Evolutionary conservation across 805 yeast species (phyloP).

Genomic region (Yamadazyma philogaea): DNA sequence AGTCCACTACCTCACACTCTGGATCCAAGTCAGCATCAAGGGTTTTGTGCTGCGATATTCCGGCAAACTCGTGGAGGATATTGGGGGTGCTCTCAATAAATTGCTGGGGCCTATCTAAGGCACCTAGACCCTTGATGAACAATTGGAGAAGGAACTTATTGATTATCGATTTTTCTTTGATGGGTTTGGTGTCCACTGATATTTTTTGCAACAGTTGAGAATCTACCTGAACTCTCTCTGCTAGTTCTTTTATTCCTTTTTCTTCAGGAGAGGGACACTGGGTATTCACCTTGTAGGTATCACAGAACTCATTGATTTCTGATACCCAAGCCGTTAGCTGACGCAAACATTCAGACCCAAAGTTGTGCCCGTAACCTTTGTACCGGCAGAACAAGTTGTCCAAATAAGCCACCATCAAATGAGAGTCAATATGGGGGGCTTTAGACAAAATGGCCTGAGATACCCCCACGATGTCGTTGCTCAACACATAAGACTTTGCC

Average conservation of each 20-base stretch:
- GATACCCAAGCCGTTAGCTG: constrained; percentile 35
- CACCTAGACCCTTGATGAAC: constrained; percentile 29
- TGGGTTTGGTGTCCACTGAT: neutral
- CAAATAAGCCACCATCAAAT: constrained; percentile 27
- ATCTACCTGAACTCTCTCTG: neutral
- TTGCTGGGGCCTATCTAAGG: constrained; percentile 30
- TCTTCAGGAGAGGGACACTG: neutral
- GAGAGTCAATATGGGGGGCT: neutral
- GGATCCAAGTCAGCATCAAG: constrained; percentile 3
- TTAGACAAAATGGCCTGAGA: constrained; percentile 1
- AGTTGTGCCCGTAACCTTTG: constrained; percentile 15
- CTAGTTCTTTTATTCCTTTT: neutral
- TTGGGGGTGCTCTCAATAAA: constrained; percentile 32
- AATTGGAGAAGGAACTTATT: constrained; percentile 32
- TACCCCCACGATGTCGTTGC: constrained; percentile 23
- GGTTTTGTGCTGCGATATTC: constrained; percentile 15
- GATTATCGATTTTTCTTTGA: constrained; percentile 11
- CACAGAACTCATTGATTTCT: constrained; percentile 16
- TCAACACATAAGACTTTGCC: constrained; percentile 23
- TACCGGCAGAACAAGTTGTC: constrained; percentile 19
- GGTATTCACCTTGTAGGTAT: neutral
- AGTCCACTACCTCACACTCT: constrained; percentile 22
- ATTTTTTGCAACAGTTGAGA: neutral
- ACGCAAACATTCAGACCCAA: constrained; percentile 20
- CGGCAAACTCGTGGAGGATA: constrained; percentile 33